A percentile compares a stretch with the other conserved stretches of the same genome.
These are phyloP conservation scores for Mortierella antarctica DNA, from an alignment of 192 early-diverging fungal genomes.

Conservation along the genomic window DNA sequence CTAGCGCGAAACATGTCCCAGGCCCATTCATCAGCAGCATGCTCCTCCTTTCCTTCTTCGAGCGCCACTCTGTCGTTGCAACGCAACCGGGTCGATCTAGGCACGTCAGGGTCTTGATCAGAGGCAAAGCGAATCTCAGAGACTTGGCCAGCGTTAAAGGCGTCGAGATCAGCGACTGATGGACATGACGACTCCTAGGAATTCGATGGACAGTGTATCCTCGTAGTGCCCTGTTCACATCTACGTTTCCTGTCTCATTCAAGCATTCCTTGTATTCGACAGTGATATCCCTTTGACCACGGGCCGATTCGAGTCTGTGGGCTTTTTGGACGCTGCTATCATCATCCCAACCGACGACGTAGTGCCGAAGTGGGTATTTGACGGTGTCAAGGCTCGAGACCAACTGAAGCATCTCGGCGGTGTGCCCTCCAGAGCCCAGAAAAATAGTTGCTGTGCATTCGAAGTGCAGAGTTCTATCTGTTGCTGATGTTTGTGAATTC, in stretches of 20 bases:
- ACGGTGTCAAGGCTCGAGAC: constrained; percentile 65
- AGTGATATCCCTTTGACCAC: constrained; percentile 15
- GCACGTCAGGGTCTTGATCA: constrained; percentile 37
- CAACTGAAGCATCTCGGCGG: constrained; percentile 89
- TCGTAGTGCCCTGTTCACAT: not conserved
- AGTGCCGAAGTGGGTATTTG: constrained; percentile 73
- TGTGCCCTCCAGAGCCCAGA: constrained; percentile 83
- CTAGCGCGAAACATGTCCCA: constrained; percentile 44
- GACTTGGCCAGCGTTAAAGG: constrained; percentile 57
- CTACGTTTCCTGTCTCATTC: not conserved
- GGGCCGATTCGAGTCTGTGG: constrained; percentile 54
- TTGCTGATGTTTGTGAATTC: not conserved
- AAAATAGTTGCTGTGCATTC: constrained; percentile 26
- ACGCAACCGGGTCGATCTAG: not conserved
- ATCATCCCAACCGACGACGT: constrained; percentile 81
- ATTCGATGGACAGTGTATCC: constrained; percentile 63
- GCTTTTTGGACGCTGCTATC: constrained; percentile 66
- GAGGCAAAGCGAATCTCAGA: constrained; percentile 56
- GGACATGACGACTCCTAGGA: constrained; percentile 80
- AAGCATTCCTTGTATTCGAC: not conserved
- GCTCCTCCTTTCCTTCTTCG: constrained; percentile 1
- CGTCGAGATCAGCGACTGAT: constrained; percentile 72
- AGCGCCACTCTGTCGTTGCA: not conserved
- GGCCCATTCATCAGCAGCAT: constrained; percentile 47
- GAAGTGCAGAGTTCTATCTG: not conserved